Evolutionary conservation across 2,329 filamentous ascomycete genomes (phyloP), one percentile per base, ranked within the genome.

Genomic region (Diaporthe aspalathi): DNA sequence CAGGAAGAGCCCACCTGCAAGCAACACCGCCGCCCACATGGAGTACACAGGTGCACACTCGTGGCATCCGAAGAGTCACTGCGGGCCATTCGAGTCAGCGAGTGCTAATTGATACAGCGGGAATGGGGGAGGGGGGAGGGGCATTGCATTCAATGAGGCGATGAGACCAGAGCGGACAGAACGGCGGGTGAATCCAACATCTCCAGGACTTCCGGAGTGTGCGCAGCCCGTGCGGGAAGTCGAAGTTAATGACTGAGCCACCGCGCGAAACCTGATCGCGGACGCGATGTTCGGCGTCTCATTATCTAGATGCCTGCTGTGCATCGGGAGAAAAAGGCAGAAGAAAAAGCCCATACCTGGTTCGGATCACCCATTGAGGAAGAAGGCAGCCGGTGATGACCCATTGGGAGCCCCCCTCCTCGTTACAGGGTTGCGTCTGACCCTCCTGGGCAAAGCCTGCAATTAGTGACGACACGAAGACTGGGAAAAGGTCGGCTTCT

Each of bases 61-160:
- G 11, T n/a, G 16, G 11, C 22, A 22, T 32, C 27, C 43, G 24
- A 24, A 49, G 2, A 22, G n/a, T 63, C 43, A 49, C 57, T 63
- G 57, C 27, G 27, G 27, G n/a, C 22, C 20, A 35, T 63, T 47
- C n/a, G 57, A 49, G 57, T 63, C 57, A 63, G 57, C 27, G 9
- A 7, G 5, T 49, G 27, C 5, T 14, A 32, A 12, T 32, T 35
- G 57, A 47, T 27, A 49, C 32, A 2, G n/a, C n/a, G n/a, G n/a
- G n/a, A n/a, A n/a, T n/a, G n/a, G n/a, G n/a, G n/a, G n/a, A 8
- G 11, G 11, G 12, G 5, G 40, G 1, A 22, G 11, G 12, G 5
- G 40, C 1, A 22, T 47, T 8, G 20, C 3, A 22, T 6, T 47
- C 20, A 35, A 22, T 11, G 11, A 63, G 22, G 40, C 20, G 27